These are phyloP conservation scores for Hansfordia pulvinata DNA, from an alignment of 2,329 filamentous ascomycete genomes.

Conservation along the genomic window DNA sequence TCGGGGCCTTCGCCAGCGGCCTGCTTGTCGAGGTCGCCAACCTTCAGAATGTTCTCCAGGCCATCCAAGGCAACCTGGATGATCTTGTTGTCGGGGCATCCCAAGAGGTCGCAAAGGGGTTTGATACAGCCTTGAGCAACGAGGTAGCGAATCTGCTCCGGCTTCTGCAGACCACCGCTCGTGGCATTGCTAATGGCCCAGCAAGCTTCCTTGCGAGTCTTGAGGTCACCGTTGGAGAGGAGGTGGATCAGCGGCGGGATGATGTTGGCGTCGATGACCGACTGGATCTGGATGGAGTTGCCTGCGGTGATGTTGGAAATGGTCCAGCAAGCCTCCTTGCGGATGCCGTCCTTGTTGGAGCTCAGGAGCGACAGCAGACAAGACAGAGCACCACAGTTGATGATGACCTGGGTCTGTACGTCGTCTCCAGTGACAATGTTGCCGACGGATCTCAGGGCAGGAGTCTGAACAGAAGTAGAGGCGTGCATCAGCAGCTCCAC, in stretches of 20 bases:
- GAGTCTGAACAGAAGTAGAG: slow-evolving; percentile 95
- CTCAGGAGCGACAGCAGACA: slow-evolving; percentile 88
- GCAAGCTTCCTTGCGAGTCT: slow-evolving; percentile 98
- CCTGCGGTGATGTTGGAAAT: slow-evolving; percentile 98
- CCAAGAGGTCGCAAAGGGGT: slow-evolving; percentile 86
- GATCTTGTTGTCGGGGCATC: slow-evolving; percentile 98
- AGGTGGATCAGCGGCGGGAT: slow-evolving; percentile 94
- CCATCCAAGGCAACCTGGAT: slow-evolving; percentile 97
- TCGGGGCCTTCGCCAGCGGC: slow-evolving; percentile 60
- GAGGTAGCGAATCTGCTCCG: slow-evolving; percentile 93
- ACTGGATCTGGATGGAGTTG: slow-evolving; percentile 94
- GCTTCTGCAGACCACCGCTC: slow-evolving; percentile 94
- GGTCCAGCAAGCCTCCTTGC: slow-evolving; percentile 99
- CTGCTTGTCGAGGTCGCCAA: slow-evolving; percentile 97
- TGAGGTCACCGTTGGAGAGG: slow-evolving; percentile 91
- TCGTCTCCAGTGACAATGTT: slow-evolving; percentile 99
- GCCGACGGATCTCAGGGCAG: slow-evolving; percentile 88
- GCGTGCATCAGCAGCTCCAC: slow-evolving; percentile 97
- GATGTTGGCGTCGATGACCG: slow-evolving; percentile 92
- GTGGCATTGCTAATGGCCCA: slow-evolving; percentile 99
- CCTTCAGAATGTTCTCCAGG: slow-evolving; percentile 98
- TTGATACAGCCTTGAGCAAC: slow-evolving; percentile 93
- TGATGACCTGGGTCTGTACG: slow-evolving; percentile 97
- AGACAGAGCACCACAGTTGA: slow-evolving; percentile 89
- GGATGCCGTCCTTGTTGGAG: slow-evolving; percentile 96